Percentiles rank a stretch among this genome's conserved stretches.
phyloP scores from a whole-genome alignment of 768 basidiomycete genomes.

The Boletellus sp. region DNA sequence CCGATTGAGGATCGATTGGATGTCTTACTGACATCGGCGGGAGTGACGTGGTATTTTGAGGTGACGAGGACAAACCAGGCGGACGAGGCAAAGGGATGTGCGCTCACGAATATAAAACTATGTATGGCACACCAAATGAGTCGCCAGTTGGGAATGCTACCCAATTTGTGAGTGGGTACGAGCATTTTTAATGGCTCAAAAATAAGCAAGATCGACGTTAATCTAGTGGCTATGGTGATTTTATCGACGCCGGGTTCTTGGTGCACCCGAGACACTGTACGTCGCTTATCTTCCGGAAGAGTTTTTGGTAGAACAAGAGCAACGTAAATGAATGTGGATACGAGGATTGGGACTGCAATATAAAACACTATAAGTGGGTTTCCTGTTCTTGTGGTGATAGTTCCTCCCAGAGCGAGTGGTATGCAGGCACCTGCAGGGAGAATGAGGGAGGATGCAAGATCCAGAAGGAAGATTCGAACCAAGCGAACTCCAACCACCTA shows the following conservation, averaged over 20 bases:
- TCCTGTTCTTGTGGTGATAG: conserved; percentile 24
- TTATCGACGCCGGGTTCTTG: neutral
- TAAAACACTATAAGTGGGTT: conserved; percentile 24
- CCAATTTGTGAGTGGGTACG: conserved; percentile 12
- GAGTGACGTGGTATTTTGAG: conserved; percentile 24
- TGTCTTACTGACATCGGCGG: conserved; percentile 20
- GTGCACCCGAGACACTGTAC: conserved; percentile 9
- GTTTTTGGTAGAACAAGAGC: conserved; percentile 29
- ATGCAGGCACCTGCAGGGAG: conserved; percentile 19
- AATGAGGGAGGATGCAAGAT: neutral
- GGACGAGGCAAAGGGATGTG: conserved; percentile 6
- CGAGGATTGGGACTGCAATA: conserved; percentile 13
- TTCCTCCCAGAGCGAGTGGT: conserved; percentile 30
- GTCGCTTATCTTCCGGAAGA: conserved; percentile 24
- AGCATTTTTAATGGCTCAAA: conserved; percentile 26
- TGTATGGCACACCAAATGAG: conserved; percentile 29
- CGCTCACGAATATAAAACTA: conserved; percentile 19
- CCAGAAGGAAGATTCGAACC: conserved; percentile 13
- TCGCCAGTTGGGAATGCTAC: conserved; percentile 27
- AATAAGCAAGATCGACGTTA: conserved; percentile 2
- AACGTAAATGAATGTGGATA: conserved; percentile 19
- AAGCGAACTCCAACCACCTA: conserved; percentile 28
- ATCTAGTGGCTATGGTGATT: neutral
- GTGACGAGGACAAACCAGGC: conserved; percentile 26
- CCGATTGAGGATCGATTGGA: neutral